phyloP scores from a whole-genome alignment of 148 eudicot species.

The Pouteria glomerata region DNA sequence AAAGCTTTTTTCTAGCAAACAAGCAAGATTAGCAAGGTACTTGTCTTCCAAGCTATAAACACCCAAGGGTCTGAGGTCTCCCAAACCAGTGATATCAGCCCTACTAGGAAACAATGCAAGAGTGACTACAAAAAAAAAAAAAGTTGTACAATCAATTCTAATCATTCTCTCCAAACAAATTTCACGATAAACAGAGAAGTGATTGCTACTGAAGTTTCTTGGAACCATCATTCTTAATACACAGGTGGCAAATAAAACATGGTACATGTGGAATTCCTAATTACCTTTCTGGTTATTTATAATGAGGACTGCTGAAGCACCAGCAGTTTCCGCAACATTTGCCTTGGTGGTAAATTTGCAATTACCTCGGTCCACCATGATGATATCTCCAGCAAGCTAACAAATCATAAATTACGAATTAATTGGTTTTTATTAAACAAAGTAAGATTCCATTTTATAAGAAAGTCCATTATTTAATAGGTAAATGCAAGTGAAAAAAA shows the following conservation, averaged over 20 bases:
- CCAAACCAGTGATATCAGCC: too few relatives aligned
- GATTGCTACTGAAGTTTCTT: neutral
- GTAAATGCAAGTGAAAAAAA: slow-evolving; percentile 6
- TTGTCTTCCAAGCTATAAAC: too few relatives aligned
- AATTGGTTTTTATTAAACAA: neutral
- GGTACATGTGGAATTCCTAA: too few relatives aligned
- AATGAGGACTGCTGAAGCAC: slow-evolving; percentile 85
- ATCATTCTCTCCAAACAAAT: neutral
- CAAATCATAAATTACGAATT: neutral
- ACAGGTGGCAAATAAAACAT: too few relatives aligned
- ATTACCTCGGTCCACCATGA: slow-evolving; percentile 77
- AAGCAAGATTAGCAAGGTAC: too few relatives aligned
- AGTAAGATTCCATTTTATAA: neutral
- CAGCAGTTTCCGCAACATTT: slow-evolving; percentile 80
- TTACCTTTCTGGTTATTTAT: slow-evolving; percentile 76
- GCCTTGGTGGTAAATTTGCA: slow-evolving; percentile 90
- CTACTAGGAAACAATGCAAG: neutral
- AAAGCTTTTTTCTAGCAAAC: too few relatives aligned
- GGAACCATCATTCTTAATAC: neutral
- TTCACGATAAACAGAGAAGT: neutral
- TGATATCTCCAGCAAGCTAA: slow-evolving; percentile 72
- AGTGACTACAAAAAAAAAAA: neutral
- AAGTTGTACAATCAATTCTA: neutral
- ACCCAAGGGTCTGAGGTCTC: too few relatives aligned
- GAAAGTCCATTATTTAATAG: too few relatives aligned